Evolutionary conservation across 2,329 filamentous ascomycete species (phyloP).

Genomic region (Ilyonectria sp.): DNA sequence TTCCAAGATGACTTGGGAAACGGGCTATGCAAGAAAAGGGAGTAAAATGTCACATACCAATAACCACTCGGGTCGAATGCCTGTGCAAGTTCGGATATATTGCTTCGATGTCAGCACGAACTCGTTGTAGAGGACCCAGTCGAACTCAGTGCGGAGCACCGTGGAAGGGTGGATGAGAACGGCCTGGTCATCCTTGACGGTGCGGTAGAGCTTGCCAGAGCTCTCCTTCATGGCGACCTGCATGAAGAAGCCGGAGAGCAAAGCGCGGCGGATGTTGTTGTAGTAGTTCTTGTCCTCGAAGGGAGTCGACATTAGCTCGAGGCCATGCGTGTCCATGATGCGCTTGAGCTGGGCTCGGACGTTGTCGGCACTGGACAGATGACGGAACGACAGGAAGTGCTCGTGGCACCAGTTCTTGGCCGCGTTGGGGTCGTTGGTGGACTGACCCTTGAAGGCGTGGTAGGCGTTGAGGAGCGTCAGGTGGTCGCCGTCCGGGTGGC

Average conservation of each 20-base stretch:
- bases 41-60: conserved; percentile 71
- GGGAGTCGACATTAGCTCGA: conserved; percentile 89
- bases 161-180: conserved; percentile 96
- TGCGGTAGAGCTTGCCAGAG: conserved; percentile 91
- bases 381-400: conserved; percentile 92
- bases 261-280: conserved; percentile 92
- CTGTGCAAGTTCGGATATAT: conserved; percentile 94
- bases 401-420: conserved; percentile 96
- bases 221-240: conserved; percentile 96
- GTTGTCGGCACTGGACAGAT: conserved; percentile 93
- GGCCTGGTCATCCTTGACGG: conserved; percentile 95
- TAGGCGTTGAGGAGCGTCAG: conserved; percentile 97
- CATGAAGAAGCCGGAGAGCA: conserved; percentile 99
- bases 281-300: conserved; percentile 99
- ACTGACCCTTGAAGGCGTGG: conserved; percentile 91
- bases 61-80: conserved; percentile 94
- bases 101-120: conserved; percentile 99
- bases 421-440: conserved; percentile 72
- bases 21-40: background rate
- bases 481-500: conserved; percentile 94
- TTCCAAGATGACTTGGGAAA: conserved; percentile 8
- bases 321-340: conserved; percentile 94
- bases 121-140: conserved; percentile 99
- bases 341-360: conserved; percentile 92
- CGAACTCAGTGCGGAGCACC: conserved; percentile 87